phyloP scores from a whole-genome alignment of 2,329 filamentous ascomycete species.

The Arthrobotrys pseudoclavata region DNA sequence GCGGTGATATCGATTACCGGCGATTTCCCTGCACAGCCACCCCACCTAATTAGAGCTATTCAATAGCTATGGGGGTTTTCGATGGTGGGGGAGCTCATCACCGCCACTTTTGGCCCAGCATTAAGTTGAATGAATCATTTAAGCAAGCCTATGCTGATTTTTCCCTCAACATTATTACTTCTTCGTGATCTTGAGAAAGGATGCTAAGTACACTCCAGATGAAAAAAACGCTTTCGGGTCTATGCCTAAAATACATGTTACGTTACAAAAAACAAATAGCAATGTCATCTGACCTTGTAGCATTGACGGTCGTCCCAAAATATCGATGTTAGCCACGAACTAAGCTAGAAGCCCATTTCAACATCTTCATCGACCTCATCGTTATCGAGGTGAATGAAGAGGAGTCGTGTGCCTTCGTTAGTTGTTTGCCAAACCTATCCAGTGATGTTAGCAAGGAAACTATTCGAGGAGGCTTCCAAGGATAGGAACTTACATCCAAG shows the following conservation, averaged over 20 bases:
- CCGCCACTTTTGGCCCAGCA: conserved; percentile 13
- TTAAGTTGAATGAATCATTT: conserved; percentile 21
- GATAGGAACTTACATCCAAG: conserved; percentile 80
- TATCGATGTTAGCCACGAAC: conserved; percentile 1
- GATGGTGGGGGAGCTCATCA: conserved; percentile 23
- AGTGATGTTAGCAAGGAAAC: conserved; percentile 66
- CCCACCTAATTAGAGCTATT: background rate
- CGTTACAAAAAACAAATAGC: conserved; percentile 36
- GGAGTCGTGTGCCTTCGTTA: conserved; percentile 77
- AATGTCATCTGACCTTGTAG: conserved; percentile 20
- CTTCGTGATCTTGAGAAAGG: conserved; percentile 34
- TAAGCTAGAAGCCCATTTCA: conserved; percentile 51
- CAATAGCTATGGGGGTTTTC: background rate
- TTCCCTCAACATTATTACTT: conserved; percentile 26
- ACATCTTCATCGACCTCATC: conserved; percentile 67
- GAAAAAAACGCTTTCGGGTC: conserved; percentile 44
- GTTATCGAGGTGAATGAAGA: conserved; percentile 76
- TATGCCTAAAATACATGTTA: conserved; percentile 55
- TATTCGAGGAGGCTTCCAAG: background rate
- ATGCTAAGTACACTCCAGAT: conserved; percentile 40
- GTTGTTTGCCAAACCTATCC: conserved; percentile 82
- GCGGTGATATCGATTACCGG: conserved; percentile 13
- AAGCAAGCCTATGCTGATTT: conserved; percentile 28
- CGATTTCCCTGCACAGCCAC: conserved; percentile 25
- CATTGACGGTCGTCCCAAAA: conserved; percentile 20